Conservation (phyloP, 1,284 basidiomycete species). For the Pulveroboletus ridleyi region DNA sequence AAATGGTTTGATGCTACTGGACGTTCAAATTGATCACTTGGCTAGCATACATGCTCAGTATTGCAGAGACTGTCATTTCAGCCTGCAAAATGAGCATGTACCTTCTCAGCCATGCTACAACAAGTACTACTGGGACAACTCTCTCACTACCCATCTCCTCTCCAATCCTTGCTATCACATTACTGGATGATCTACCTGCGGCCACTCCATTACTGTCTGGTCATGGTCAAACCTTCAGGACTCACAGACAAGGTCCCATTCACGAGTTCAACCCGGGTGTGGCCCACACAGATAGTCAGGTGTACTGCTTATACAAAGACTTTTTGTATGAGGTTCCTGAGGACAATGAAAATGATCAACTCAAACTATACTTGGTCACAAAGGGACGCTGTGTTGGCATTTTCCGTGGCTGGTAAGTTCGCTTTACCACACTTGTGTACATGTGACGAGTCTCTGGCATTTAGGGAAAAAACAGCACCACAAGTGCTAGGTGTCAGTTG, state of each 20-base stretch:
- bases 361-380: slow-evolving; percentile 3
- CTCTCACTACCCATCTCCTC: not conserved
- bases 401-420: not conserved
- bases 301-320: slow-evolving; percentile 3
- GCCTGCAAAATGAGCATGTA: not conserved
- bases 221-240: not conserved
- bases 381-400: not conserved
- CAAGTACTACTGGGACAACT: not conserved
- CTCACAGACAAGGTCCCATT: not conserved
- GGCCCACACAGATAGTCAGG: not conserved
- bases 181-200: not conserved
- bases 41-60: not conserved
- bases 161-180: not conserved
- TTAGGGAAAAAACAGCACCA: not conserved
- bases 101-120: slow-evolving; percentile 1
- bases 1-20: not conserved
- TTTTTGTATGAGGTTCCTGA: not conserved
- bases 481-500: not conserved
- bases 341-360: not conserved
- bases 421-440: not conserved
- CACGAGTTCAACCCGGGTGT: not conserved
- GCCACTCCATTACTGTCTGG: not conserved
- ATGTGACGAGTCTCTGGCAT: not conserved
- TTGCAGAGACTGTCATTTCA: slow-evolving; percentile 2
- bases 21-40: not conserved